Base-by-base conservation (phyloP, 1,139 yeast genomes). In the Eremothecium coryli region DNA sequence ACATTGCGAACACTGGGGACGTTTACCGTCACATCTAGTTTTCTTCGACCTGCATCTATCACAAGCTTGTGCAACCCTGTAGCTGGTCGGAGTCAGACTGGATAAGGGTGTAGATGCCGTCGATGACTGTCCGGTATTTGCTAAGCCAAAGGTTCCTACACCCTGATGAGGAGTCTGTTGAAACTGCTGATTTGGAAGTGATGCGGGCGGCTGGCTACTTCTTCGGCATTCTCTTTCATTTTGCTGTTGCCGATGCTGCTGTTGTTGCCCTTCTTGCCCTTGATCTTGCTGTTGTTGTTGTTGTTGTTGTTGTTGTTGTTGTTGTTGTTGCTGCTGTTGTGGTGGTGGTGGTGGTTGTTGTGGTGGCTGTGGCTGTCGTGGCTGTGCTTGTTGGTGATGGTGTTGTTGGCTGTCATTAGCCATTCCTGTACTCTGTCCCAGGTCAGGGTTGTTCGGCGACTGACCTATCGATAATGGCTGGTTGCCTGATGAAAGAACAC, bases 31-130 rank as follows among this genome's bases (percentile, higher is more conserved):
- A 39, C 64, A 58, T 29, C 57, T 48, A 4, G 59, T 58, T 60
- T 82, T 82, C 54, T 82, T 82, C 30, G 86, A 81, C 34, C 94
- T 63, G 50, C 95, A 82, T 35, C 95, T 58, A 52, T 84, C 94
- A 58, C 94, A 84, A 0, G 94, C 93, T 49, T 82, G 94, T 0
- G 93, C 86, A n/a, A 49, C 50, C 33, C 56, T 39, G 26, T 39
- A 40, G 15, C 15, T 25, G 15, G 15, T 25, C 28, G 28, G 28
- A 4, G 28, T 25, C 28, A 25, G 13, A 15, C 30, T 27, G 11
- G 30, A 27, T 22, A 27, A 14, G 15, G 28, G 28, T 18, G 30
- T 16, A 20, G 22, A n/a, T 17, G 20, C 17, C 5, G 30, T 17
- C n/a, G 30, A 17, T 20, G 22, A 8, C 10, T 20, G 22, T 10